Percentiles rank a stretch among this genome's conserved stretches.
Conservation (phyloP, 2,329 filamentous ascomycete species). For the Tolypocladium tundrense region DNA sequence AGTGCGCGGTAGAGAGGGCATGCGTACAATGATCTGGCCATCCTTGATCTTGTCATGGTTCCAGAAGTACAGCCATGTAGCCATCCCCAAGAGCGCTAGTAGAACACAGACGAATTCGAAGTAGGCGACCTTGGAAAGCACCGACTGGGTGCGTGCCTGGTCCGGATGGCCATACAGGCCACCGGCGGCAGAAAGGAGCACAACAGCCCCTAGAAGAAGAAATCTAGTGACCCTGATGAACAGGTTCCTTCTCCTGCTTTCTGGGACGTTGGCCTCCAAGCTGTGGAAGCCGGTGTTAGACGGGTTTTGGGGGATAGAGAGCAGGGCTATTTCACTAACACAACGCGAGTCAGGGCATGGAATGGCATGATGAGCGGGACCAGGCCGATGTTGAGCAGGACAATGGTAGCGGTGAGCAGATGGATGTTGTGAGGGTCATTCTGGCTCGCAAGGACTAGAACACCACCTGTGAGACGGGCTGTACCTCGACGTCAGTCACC, state of each 20-base stretch:
- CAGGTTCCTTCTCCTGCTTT: background rate
- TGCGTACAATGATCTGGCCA: background rate
- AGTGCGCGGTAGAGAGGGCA: too few species aligned
- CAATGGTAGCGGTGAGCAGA: slow-evolving; percentile 5
- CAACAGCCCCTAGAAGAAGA: background rate
- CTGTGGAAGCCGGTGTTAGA: background rate
- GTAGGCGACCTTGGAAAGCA: background rate
- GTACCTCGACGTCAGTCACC: background rate
- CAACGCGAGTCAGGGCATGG: slow-evolving; percentile 4
- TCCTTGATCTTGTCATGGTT: background rate
- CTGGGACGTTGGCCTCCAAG: background rate
- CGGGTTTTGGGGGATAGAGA: background rate
- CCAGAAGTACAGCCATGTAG: background rate
- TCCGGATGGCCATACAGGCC: background rate
- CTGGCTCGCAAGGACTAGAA: background rate
- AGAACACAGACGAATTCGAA: background rate
- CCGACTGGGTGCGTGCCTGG: background rate
- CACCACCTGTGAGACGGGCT: slow-evolving; percentile 1
- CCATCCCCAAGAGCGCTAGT: background rate
- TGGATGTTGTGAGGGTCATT: background rate
- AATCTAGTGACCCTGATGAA: slow-evolving; percentile 1
- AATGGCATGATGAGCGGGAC: slow-evolving; percentile 4
- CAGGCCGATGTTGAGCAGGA: slow-evolving; percentile 6
- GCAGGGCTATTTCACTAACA: slow-evolving; percentile 1
- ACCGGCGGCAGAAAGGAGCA: background rate